Evolutionary conservation across 495 filamentous ascomycete species (phyloP), one percentile per base, ranked within the genome.

Genomic region (Schizothecium vesticola): DNA sequence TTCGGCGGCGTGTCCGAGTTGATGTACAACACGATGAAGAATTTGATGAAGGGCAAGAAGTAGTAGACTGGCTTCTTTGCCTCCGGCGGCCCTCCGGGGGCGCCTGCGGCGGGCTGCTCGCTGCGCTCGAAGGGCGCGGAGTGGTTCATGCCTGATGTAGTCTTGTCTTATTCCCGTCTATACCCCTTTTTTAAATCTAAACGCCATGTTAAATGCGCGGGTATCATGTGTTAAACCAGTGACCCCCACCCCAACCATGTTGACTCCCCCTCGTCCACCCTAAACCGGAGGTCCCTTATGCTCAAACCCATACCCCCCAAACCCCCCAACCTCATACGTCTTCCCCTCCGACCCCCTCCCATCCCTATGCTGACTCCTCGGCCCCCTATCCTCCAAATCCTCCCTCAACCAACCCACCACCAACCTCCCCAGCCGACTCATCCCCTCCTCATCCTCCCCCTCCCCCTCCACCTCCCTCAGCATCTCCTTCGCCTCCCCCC

Each of bases 11-110:
- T 94, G 61, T 82, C 83, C 16, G 84, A 90, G 67, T 76, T 96
- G 75, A 91, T 96, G 87, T 90, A 90, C 69, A 91, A 87, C 72
- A 94, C 93, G 12, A 92, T 96, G 88, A 93, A 91, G 76, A 86
- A 87, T 33, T 79, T 92, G 28, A 86, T 82, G 80, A 78, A 65
- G 59, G 74, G 75, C n/a, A 78, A 77, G 66, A 28, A 65, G 10
- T 29, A 51, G 43, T 29, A 51, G 43, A 16, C 0, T 31, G 8
- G 28, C 28, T 10, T 31, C 3, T 36, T 36, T 36, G 13, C 33
- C 33, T 36, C 33, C 33, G 33, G 33, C 33, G 12, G 33, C 33
- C 33, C 33, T 36, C 33, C 33, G 33, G 33, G 33, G 33, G 33
- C 33, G 33, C 33, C 33, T 36, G 12, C 33, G 33, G 33, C 33